Conservation (phyloP, 345 rosid species). For the Durio zibethinus region DNA sequence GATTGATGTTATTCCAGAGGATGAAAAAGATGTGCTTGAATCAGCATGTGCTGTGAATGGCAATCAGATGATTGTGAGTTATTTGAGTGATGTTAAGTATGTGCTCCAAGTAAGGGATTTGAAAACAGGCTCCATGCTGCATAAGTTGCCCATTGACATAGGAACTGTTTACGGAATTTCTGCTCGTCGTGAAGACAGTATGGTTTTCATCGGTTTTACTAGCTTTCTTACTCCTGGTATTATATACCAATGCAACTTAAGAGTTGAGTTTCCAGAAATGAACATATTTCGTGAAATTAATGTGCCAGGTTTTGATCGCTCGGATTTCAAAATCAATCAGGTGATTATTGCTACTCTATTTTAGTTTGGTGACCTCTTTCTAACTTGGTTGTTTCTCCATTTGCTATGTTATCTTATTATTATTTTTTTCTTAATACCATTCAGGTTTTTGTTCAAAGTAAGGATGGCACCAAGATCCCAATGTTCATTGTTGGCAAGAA, state of each 20-base stretch:
- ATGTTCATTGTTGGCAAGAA: slow-evolving; percentile 68
- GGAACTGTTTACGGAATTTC: slow-evolving; percentile 65
- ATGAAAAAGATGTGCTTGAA: slow-evolving; percentile 75
- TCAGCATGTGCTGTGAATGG: slow-evolving; percentile 65
- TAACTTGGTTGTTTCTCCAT: not conserved
- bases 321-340: slow-evolving; percentile 72
- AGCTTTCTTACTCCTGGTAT: slow-evolving; percentile 89
- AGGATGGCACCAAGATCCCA: slow-evolving; percentile 82
- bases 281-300: slow-evolving; percentile 68
- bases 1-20: slow-evolving; percentile 71
- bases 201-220: slow-evolving; percentile 61
- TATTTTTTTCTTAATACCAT: slow-evolving; percentile 3
- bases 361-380: not conserved
- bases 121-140: slow-evolving; percentile 66
- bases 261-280: slow-evolving; percentile 49
- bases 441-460: slow-evolving; percentile 77
- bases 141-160: slow-evolving; percentile 72
- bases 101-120: slow-evolving; percentile 79
- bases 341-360: slow-evolving; percentile 31
- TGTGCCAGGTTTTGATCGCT: slow-evolving; percentile 75
- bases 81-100: slow-evolving; percentile 84
- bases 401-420: not conserved
- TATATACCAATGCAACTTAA: slow-evolving; percentile 71
- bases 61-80: slow-evolving; percentile 66
- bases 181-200: slow-evolving; percentile 58